Percentiles rank a stretch among this genome's conserved stretches.
These are phyloP conservation scores for Alternaria conjuncta DNA, from an alignment of 2,329 filamentous ascomycete species.

Conservation along the genomic window DNA sequence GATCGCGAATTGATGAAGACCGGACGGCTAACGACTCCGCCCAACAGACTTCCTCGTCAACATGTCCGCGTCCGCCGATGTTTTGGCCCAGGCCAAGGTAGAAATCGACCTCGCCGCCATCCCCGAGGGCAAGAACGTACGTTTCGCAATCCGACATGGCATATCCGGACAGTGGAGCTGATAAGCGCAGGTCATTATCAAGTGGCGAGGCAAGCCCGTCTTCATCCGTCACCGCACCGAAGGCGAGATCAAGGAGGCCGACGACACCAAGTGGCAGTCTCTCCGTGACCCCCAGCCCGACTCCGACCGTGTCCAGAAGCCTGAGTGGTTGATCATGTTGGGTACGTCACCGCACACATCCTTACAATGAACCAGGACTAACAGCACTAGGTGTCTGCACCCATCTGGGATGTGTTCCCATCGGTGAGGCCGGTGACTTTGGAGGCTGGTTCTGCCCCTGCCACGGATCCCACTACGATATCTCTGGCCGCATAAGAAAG, in stretches of 20 bases:
- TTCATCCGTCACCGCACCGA: conserved; percentile 98
- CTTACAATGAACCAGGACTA: conserved; percentile 22
- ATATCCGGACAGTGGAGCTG: conserved; percentile 16
- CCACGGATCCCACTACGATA: conserved; percentile 99
- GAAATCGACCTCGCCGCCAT: conserved; percentile 93
- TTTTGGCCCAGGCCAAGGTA: conserved; percentile 99
- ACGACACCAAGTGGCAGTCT: conserved; percentile 79
- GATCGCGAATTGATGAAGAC: conserved; percentile 32
- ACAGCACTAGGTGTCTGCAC: conserved; percentile 84
- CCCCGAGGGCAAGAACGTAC: conserved; percentile 98
- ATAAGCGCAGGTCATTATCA: conserved; percentile 83
- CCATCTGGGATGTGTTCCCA: conserved; percentile 98
- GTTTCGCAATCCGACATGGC: conserved; percentile 45
- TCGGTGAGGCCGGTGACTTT: conserved; percentile 96
- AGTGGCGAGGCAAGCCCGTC: conserved; percentile 99
- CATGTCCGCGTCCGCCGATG: conserved; percentile 99
- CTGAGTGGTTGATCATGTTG: conserved; percentile 99
- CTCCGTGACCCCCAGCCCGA: conserved; percentile 93
- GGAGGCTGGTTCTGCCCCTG: conserved; percentile 99
- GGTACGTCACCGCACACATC: conserved; percentile 60
- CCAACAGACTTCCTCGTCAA: conserved; percentile 94
- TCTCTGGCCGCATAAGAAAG: conserved; percentile 97
- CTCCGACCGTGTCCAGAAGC: conserved; percentile 93
- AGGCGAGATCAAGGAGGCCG: conserved; percentile 92
- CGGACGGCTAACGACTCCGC: conserved; percentile 36